These are phyloP conservation scores for Podaxis sp. DNA, from an alignment of 768 basidiomycete genomes.

Conservation along the genomic window DNA sequence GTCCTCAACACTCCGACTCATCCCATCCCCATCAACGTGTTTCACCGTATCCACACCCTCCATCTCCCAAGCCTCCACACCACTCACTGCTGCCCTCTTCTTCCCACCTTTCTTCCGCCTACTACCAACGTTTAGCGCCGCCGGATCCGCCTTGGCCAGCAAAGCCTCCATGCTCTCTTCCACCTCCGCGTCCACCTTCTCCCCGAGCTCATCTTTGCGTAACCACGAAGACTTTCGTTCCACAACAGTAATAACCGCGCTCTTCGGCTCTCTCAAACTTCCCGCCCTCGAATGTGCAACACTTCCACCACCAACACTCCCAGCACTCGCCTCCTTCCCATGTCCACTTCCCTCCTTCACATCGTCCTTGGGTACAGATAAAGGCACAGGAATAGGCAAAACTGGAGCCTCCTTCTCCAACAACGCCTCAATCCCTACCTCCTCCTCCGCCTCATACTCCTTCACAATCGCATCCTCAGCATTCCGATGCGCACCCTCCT, in stretches of 20 bases:
- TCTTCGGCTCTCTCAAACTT: constrained; percentile 12
- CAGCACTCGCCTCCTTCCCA: neutral
- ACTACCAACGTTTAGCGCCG: neutral
- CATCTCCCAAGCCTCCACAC: constrained; percentile 15
- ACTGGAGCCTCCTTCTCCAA: constrained; percentile 9
- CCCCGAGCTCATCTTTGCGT: neutral
- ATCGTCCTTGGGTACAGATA: neutral
- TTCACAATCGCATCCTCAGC: neutral
- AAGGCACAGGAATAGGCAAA: neutral
- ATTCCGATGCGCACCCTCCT: neutral
- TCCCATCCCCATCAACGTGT: neutral
- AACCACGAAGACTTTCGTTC: neutral
- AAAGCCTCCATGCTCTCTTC: constrained; percentile 8
- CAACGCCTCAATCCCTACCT: constrained; percentile 9
- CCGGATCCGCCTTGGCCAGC: neutral
- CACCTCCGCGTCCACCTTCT: neutral
- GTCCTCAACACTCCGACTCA: constrained; percentile 9
- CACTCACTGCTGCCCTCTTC: constrained; percentile 12
- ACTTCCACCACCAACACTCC: neutral
- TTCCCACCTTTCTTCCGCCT: neutral
- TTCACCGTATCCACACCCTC: constrained; percentile 11
- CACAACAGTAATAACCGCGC: constrained; percentile 11
- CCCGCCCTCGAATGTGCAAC: neutral
- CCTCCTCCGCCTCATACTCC: constrained; percentile 2
- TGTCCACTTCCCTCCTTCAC: neutral